A percentile compares a stretch with the other conserved stretches of the same genome.
These are phyloP conservation scores for Fusarium ramigenum DNA, from an alignment of 2,329 filamentous ascomycete genomes.

Conservation along the genomic window DNA sequence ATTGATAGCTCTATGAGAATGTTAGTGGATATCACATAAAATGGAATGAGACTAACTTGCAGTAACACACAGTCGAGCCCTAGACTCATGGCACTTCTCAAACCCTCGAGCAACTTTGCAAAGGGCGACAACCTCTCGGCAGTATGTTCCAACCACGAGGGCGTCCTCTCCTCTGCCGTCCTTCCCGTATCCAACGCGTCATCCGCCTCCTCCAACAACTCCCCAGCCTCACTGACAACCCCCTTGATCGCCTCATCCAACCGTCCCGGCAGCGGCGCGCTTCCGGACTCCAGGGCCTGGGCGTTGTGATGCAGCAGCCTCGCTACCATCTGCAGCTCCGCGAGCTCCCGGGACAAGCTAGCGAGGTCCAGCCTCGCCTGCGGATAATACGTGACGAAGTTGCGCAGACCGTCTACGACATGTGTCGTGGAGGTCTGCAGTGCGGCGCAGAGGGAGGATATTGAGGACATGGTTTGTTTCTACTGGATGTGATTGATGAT, in stretches of 20 bases:
- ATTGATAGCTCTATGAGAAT: conserved; percentile 31
- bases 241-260: conserved; percentile 24
- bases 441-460: conserved; percentile 33
- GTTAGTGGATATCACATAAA: background rate
- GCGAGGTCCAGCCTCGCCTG: conserved; percentile 38
- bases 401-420: conserved; percentile 34
- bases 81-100: conserved; percentile 39
- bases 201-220: conserved; percentile 35
- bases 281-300: conserved; percentile 22
- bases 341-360: conserved; percentile 41
- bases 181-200: conserved; percentile 33
- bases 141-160: conserved; percentile 37
- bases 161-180: conserved; percentile 17
- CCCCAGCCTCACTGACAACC: conserved; percentile 30
- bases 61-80: conserved; percentile 36
- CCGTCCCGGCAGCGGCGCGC: conserved; percentile 15
- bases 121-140: conserved; percentile 36
- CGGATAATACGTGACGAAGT: conserved; percentile 39
- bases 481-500: background rate
- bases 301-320: conserved; percentile 40
- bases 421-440: conserved; percentile 33
- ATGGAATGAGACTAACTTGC: background rate
- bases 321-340: conserved; percentile 41
- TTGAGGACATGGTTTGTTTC: background rate
- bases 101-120: conserved; percentile 27